Evolutionary conservation across 78 protist species (phyloP).

Genomic region (Dictyostelium capitatum): DNA sequence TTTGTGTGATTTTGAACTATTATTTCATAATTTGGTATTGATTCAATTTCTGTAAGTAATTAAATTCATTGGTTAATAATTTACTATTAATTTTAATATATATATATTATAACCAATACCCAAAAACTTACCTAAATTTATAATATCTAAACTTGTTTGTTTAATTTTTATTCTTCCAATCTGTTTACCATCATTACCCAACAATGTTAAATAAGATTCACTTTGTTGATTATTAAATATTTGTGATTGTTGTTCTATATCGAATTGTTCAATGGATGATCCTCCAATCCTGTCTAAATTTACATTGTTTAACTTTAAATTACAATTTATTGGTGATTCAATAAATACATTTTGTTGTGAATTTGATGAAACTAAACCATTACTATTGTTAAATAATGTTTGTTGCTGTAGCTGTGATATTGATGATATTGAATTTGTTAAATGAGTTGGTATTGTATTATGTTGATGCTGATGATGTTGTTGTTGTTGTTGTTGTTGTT

Average conservation of each 20-base stretch:
- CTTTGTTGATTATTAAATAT: not conserved
- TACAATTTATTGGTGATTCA: not conserved
- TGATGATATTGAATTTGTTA: constrained; percentile 15
- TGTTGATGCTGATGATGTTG: constrained; percentile 15
- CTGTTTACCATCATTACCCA: constrained; percentile 5
- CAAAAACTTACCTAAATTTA: constrained; percentile 41
- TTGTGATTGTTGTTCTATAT: not conserved
- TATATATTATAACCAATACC: no score
- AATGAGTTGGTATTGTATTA: not conserved
- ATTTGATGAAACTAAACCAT: not conserved
- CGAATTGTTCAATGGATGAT: not conserved
- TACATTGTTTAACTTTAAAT: constrained; percentile 5
- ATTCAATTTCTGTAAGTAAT: not conserved
- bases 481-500: constrained; percentile 22
- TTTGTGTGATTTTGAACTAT: constrained; percentile 27
- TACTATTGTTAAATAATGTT: not conserved
- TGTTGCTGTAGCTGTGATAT: constrained; percentile 38
- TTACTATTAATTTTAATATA: not conserved
- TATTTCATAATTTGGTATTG: not conserved
- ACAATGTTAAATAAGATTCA: not conserved
- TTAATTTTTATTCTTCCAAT: constrained; percentile 20
- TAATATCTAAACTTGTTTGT: not conserved
- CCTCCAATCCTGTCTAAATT: not conserved
- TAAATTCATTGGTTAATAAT: not conserved
- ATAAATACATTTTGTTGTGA: not conserved